Percentiles rank a stretch among this genome's conserved stretches.
Conservation (phyloP, 768 basidiomycete genomes). For the Lactifluus subvellereus region DNA sequence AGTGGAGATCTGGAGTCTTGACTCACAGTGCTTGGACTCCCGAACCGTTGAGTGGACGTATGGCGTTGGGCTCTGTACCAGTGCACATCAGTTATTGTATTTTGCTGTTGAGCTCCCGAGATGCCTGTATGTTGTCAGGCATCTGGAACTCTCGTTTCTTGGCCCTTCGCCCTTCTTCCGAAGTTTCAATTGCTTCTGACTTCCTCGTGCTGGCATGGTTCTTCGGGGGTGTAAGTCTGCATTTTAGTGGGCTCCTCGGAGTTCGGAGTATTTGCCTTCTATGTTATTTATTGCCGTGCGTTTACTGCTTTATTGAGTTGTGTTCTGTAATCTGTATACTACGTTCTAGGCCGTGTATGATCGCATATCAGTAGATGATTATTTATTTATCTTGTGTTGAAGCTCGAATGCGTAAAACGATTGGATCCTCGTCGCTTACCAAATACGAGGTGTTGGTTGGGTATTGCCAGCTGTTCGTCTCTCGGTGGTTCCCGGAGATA, state of each 20-base stretch:
- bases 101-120: neutral
- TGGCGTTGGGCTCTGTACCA: neutral
- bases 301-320: constrained; percentile 2
- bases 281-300: constrained; percentile 5
- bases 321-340: neutral
- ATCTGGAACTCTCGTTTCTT: neutral
- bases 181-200: neutral
- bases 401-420: too few species aligned
- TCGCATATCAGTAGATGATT: neutral
- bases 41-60: neutral
- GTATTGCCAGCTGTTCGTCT: too few species aligned
- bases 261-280: neutral
- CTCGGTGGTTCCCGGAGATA: too few species aligned
- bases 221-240: neutral
- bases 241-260: neutral
- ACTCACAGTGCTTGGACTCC: neutral
- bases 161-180: neutral
- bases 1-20: neutral
- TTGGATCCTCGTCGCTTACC: too few species aligned
- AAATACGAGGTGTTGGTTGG: too few species aligned
- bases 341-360: neutral
- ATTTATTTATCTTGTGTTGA: neutral
- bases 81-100: neutral
- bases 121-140: neutral
- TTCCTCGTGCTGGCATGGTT: neutral